Base-by-base conservation (phyloP, 805 yeast genomes). In the Saturnispora ahearnii region DNA sequence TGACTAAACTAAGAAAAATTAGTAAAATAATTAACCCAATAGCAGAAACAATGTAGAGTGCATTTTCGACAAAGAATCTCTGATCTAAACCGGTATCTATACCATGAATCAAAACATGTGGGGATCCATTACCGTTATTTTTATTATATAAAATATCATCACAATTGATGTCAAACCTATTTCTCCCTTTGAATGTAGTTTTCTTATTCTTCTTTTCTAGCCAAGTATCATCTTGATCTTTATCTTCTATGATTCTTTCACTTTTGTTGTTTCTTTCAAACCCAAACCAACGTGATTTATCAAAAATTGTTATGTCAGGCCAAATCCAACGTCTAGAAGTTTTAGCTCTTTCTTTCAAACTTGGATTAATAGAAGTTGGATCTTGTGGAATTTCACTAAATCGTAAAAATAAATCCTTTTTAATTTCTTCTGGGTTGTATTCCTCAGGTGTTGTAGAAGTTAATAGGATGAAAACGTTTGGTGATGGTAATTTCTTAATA, bases 401-500 rank as follows among this genome's bases (percentile, higher is more conserved):
- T 13, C 42, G 22, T 10, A 63, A 34, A 9, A 51, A 29, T 15
- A 50, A 51, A n/a, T 54, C 48, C 26, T 41, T 33, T 37, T 55
- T 44, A 2, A 55, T 45, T 54, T 54, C 38, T 41, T 51, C 37
- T 29, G 53, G 44, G 7, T 62, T 62, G n/a, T 60, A 57, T 2
- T 57, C 54, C 2, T 50, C 51, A 2, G 56, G 36, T 3, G 69
- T 62, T 3, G 60, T 57, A 10, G 82, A 71, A 0, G 89, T 78
- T 51, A 80, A 69, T 2, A 87, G 62, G 2, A 89, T 66, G 2
- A 88, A 70, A 49, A 74, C 75, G 52, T 78, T 76, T 0, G 96
- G 96, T 0, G 90, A 73, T 1, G 96, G 96, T 11, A 85, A 63
- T 49, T 77, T 79, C 34, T 85, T 74, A n/a, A 85, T 53, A 4